Percentiles rank a stretch among this genome's conserved stretches.
These are phyloP conservation scores for Cadophora sp. DNA, from an alignment of 2,329 filamentous ascomycete genomes.

Conservation along the genomic window DNA sequence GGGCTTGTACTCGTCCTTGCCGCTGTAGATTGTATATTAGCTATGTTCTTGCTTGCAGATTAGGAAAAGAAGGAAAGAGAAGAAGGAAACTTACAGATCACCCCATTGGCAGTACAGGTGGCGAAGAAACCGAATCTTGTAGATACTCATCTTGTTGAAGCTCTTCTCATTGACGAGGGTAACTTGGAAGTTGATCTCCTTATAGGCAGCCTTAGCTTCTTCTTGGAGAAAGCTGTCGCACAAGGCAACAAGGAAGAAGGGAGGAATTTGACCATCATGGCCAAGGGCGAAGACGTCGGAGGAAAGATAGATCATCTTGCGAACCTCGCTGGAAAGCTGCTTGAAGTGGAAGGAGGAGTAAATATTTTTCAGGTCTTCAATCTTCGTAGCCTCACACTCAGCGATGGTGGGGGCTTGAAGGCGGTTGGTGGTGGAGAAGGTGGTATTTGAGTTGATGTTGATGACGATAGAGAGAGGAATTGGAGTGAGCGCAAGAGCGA, in stretches of 20 bases:
- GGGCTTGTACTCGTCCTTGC: neutral
- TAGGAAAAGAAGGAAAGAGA: neutral
- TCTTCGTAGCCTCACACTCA: neutral
- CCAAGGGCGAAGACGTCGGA: conserved; percentile 5
- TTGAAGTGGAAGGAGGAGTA: neutral
- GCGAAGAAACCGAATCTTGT: neutral
- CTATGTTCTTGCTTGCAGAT: neutral
- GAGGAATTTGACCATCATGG: conserved; percentile 11
- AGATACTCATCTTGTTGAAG: neutral
- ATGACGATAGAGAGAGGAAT: conserved; percentile 3
- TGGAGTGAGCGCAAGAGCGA: neutral
- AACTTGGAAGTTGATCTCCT: conserved; percentile 10
- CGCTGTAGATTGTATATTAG: neutral
- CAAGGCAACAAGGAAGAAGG: conserved; percentile 12
- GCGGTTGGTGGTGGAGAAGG: neutral
- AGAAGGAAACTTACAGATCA: neutral
- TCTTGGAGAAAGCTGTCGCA: neutral
- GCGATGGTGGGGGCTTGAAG: conserved; percentile 3
- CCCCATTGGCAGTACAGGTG: conserved; percentile 12
- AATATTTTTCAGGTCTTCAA: neutral
- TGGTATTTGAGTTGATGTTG: neutral
- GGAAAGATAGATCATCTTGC: conserved; percentile 9
- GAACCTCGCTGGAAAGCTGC: conserved; percentile 4
- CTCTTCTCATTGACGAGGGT: neutral
- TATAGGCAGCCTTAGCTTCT: neutral